These are phyloP conservation scores for Ambrosia trifida DNA, from an alignment of 129 eudicot genomes.

Conservation along the genomic window DNA sequence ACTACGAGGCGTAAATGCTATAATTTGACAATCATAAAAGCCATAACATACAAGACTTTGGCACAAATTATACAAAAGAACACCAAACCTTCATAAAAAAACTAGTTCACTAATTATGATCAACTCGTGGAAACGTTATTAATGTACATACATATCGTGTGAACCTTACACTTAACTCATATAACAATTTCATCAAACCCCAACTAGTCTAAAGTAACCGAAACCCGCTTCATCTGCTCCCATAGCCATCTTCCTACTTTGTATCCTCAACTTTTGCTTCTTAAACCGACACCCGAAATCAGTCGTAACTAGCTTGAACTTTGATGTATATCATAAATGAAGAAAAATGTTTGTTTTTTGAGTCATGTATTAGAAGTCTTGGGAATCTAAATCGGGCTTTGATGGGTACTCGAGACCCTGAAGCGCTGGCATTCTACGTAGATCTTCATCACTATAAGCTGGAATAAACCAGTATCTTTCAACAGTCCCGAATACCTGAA, in stretches of 20 bases:
- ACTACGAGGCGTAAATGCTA: too few species aligned
- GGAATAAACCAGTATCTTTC: constrained; percentile 80
- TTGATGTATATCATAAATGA: constrained; percentile 13
- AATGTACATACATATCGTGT: constrained; percentile 33
- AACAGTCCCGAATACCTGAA: constrained; percentile 79
- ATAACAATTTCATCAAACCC: constrained; percentile 21
- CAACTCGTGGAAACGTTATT: constrained; percentile 13
- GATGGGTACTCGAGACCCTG: constrained; percentile 96
- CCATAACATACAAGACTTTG: not conserved
- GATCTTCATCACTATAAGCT: constrained; percentile 77
- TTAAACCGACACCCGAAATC: constrained; percentile 23
- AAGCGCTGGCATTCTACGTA: constrained; percentile 81
- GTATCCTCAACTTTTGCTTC: not conserved
- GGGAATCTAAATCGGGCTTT: constrained; percentile 75
- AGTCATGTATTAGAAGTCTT: constrained; percentile 48
- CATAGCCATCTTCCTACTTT: not conserved
- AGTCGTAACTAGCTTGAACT: constrained; percentile 11
- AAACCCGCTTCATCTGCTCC: constrained; percentile 14
- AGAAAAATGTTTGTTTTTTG: constrained; percentile 18
- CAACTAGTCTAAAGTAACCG: constrained; percentile 16
- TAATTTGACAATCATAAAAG: not conserved
- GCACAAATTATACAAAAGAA: not conserved
- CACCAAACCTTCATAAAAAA: constrained; percentile 8
- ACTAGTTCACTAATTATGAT: constrained; percentile 15
- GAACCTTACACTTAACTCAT: constrained; percentile 27